Evolutionary conservation across 2,329 filamentous ascomycete genomes (phyloP), one percentile per base, ranked within the genome.

Genomic region (Cladosporium colombiae): DNA sequence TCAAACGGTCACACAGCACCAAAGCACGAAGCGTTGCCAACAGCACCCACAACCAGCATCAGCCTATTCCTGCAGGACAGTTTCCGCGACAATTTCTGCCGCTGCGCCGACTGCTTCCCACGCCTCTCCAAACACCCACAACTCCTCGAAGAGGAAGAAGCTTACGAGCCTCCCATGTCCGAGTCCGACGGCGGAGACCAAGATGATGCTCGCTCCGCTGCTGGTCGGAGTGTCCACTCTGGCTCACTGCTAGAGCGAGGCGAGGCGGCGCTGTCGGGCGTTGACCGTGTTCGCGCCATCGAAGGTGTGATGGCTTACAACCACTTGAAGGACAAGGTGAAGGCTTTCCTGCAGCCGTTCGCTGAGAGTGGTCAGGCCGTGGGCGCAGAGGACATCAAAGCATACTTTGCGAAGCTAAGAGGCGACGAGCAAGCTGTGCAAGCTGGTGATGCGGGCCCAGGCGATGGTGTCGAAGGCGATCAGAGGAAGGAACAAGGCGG

Each of bases 221-320:
- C 69, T 21, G 81, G 77, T 16, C 78, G 76, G 40, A 86, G 83
- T 62, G 80, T 87, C 5, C 91, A 91, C 59, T 93, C 91, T 37
- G 91, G 91, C 55, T 95, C 91, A 69, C 83, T 99, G 2, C 88
- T 96, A 37, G 93, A 98, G 59, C 91, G 93, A 21, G 95, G 95
- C 56, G 95, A 99, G 80, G 94, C 92, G 57, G 94, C 93, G 0
- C 85, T 99, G 31, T 92, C 89, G 76, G 96, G 92, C 73, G 89
- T 99, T 65, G 95, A 99, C 76, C 91, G 95, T 2, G 94, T 98
- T 8, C 86, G 89, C 16, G 95, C 95, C 5, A 97, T 99, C 65
- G 77, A 99, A 77, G 95, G 95, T 18, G 94, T 96, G 55, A 97
- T 98, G 93, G 94, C 93, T 0, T 99, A 98, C 79, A 97, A 98